Conservation (phyloP, 2,329 filamentous ascomycete genomes). For the Cryphonectria radicalis region DNA sequence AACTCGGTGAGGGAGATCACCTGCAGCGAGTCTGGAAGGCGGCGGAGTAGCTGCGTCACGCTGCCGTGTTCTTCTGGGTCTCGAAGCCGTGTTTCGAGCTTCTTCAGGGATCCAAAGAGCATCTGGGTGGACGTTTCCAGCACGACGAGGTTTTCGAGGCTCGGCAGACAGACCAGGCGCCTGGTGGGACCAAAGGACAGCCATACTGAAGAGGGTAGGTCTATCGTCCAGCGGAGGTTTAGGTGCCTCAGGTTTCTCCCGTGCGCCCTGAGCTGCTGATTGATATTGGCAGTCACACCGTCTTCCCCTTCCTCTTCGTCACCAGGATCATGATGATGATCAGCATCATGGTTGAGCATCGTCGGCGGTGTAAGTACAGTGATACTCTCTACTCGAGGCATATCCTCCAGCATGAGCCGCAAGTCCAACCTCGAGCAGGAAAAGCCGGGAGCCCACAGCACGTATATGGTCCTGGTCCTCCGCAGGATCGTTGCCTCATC, state of each 20-base stretch:
- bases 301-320: too few relatives aligned
- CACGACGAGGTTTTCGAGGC: neutral
- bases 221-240: neutral
- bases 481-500: neutral
- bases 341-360: neutral
- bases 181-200: neutral
- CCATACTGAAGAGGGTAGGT: neutral
- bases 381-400: neutral
- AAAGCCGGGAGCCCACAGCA: neutral
- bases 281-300: neutral
- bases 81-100: neutral
- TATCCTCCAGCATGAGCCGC: neutral
- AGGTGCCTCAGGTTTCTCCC: neutral
- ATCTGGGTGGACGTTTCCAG: neutral
- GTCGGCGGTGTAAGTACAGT: neutral
- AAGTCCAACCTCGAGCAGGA: neutral
- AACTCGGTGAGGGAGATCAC: neutral
- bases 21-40: constrained; percentile 7
- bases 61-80: neutral
- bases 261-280: neutral
- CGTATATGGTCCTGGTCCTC: neutral
- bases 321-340: too few relatives aligned
- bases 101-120: neutral
- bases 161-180: neutral
- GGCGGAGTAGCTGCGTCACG: neutral